phyloP scores from a whole-genome alignment of 78 protist species.

The Emiliania huxleyi region DNA sequence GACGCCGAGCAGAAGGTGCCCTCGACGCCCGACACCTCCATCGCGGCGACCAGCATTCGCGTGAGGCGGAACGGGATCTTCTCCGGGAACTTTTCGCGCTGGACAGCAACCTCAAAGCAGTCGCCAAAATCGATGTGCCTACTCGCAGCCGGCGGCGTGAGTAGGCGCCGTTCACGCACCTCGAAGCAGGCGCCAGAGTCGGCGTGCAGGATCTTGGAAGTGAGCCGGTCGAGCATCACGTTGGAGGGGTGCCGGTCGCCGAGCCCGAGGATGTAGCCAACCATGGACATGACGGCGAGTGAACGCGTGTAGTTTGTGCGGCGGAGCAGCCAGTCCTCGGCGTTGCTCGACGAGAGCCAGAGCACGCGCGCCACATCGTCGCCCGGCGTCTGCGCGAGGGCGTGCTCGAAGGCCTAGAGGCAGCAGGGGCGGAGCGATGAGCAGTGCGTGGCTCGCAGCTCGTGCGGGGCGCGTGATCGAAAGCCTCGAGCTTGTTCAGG shows the following conservation, averaged over 20 bases:
- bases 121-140: neutral
- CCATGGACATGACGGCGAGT: conserved; percentile 50
- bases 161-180: neutral
- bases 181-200: conserved; percentile 73
- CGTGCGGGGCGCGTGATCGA: too few species aligned
- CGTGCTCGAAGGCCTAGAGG: too few species aligned
- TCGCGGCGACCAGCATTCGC: conserved; percentile 74
- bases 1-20: too few species aligned
- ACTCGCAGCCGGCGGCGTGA: neutral
- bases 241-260: conserved; percentile 41
- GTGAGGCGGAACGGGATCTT: conserved; percentile 81
- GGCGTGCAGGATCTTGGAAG: conserved; percentile 56
- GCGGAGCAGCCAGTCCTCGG: conserved; percentile 33
- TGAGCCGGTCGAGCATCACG: conserved; percentile 25
- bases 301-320: conserved; percentile 43
- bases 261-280: conserved; percentile 59
- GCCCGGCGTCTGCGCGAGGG: neutral
- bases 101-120: neutral
- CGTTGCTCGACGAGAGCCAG: neutral
- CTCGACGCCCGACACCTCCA: conserved; percentile 64
- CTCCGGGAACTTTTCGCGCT: conserved; percentile 65
- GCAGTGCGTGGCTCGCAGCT: too few species aligned
- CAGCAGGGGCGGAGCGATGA: too few species aligned
- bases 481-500: conserved; percentile 30
- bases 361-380: neutral